phyloP scores from a whole-genome alignment of 257 asterid genomes.

The Apocynum venetum region DNA sequence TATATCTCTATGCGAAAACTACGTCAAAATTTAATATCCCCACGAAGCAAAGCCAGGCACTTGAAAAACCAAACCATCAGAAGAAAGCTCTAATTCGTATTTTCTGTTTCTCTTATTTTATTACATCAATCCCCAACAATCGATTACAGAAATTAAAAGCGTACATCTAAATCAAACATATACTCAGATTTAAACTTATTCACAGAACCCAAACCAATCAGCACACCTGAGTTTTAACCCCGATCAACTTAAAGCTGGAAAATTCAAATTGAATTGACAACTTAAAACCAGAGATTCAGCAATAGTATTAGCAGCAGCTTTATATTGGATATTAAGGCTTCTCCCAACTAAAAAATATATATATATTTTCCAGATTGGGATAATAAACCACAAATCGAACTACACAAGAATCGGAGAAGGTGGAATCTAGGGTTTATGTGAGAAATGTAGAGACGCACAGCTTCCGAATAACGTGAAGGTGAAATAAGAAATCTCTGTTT shows the following conservation, averaged over 20 bases:
- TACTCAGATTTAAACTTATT: neutral
- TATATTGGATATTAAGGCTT: neutral
- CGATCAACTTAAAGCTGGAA: neutral
- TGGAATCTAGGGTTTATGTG: neutral
- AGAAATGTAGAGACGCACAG: neutral
- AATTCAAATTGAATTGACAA: neutral
- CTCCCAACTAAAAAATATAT: neutral
- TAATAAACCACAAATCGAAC: neutral
- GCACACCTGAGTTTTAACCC: neutral
- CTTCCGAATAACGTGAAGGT: neutral
- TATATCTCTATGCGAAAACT: neutral
- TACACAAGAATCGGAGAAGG: neutral
- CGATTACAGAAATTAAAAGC: neutral
- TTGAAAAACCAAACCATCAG: neutral
- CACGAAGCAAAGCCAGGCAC: neutral
- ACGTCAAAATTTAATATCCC: neutral
- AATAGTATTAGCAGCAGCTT: neutral
- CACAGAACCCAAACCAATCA: neutral
- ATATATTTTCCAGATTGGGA: neutral
- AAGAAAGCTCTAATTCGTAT: neutral
- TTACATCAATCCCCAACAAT: neutral
- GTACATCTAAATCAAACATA: neutral
- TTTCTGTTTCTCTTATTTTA: neutral
- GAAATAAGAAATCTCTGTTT: neutral
- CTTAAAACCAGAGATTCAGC: too few relatives aligned